Percentiles rank a stretch among this genome's conserved stretches.
Conservation (phyloP, 1,284 basidiomycete species). For the Anthracocystis walkeri region DNA sequence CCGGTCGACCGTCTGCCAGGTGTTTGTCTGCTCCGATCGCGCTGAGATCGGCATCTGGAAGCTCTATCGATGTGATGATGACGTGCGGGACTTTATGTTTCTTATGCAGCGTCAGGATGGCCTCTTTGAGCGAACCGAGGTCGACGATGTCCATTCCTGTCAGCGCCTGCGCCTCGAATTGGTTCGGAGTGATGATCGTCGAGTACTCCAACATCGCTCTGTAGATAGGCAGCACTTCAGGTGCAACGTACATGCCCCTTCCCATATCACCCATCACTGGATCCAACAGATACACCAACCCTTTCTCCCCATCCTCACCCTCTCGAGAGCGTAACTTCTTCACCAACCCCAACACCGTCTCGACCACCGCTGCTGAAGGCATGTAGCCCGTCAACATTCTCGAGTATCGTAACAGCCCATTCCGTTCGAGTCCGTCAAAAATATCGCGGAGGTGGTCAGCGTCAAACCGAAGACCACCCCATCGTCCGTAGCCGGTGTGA, state of each 20-base stretch:
- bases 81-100: constrained; percentile 83
- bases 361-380: constrained; percentile 83
- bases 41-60: constrained; percentile 51
- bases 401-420: constrained; percentile 59
- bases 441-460: constrained; percentile 69
- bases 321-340: constrained; percentile 73
- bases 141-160: constrained; percentile 74
- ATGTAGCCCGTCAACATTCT: constrained; percentile 76
- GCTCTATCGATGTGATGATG: constrained; percentile 86
- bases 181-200: constrained; percentile 95
- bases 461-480: constrained; percentile 70
- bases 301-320: constrained; percentile 71
- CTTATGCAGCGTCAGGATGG: constrained; percentile 81
- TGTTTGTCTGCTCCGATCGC: constrained; percentile 43
- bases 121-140: constrained; percentile 76
- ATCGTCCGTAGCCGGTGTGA: constrained; percentile 80
- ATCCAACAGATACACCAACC: constrained; percentile 85
- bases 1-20: constrained; percentile 39
- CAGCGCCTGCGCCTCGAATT: constrained; percentile 90
- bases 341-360: constrained; percentile 77
- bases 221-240: constrained; percentile 90
- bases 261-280: constrained; percentile 74
- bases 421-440: constrained; percentile 63
- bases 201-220: constrained; percentile 80
- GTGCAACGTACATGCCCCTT: constrained; percentile 81